Conservation (phyloP, 495 filamentous ascomycete species). For the Parathielavia appendiculata region DNA sequence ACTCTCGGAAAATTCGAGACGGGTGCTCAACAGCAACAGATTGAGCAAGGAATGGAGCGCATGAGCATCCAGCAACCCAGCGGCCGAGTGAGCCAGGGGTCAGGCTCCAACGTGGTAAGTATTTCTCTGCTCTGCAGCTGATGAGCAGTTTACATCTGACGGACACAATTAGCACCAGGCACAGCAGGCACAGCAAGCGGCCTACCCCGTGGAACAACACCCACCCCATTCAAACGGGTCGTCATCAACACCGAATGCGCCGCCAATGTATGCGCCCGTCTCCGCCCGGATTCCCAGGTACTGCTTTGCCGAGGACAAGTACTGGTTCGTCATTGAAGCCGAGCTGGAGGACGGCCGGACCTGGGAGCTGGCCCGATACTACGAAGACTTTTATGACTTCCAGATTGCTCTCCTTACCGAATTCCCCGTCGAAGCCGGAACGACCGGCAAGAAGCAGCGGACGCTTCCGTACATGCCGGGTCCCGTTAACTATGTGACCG, state of each 20-base stretch:
- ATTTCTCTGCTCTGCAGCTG: background rate
- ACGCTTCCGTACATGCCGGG: slow-evolving; percentile 98
- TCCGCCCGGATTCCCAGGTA: slow-evolving; percentile 86
- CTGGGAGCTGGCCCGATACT: slow-evolving; percentile 90
- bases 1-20: slow-evolving; percentile 84
- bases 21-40: slow-evolving; percentile 41
- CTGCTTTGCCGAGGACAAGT: slow-evolving; percentile 95
- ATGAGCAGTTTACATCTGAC: background rate
- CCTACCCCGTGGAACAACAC: slow-evolving; percentile 25
- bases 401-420: slow-evolving; percentile 92
- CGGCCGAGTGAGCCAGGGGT: slow-evolving; percentile 41
- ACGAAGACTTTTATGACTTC: slow-evolving; percentile 98
- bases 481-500: slow-evolving; percentile 95
- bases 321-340: slow-evolving; percentile 96
- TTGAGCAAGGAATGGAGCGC: slow-evolving; percentile 70
- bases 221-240: slow-evolving; percentile 32
- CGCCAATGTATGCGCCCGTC: slow-evolving; percentile 50
- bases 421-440: slow-evolving; percentile 89
- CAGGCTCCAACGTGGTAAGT: slow-evolving; percentile 43
- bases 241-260: slow-evolving; percentile 38
- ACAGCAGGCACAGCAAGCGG: slow-evolving; percentile 23
- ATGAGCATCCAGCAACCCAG: slow-evolving; percentile 61
- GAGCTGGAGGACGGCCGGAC: slow-evolving; percentile 83
- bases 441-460: slow-evolving; percentile 66
- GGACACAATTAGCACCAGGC: slow-evolving; percentile 12